Base-by-base conservation (phyloP, 1,284 basidiomycete genomes). In the Cutaneotrichosporon cavernicola region DNA sequence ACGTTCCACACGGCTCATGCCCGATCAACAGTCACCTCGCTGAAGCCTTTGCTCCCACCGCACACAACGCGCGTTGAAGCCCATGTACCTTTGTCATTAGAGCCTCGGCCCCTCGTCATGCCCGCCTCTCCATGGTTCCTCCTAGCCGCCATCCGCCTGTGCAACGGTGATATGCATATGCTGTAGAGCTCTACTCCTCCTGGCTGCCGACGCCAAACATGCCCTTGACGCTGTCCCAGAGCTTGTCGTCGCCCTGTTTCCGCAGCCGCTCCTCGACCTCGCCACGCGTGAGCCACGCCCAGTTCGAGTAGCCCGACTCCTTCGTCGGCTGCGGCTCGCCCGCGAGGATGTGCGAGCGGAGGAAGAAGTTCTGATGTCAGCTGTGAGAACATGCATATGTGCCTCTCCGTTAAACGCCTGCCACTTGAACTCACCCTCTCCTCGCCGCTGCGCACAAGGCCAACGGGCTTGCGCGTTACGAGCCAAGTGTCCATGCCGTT, bases 381-480 rank as follows among this genome's bases (percentile, higher is more conserved):
- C 34, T 22, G 21, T 26, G 26, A 26, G 26, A 26, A 26, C 26
- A 26, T 26, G 3, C 26, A 26, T 26, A 31, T 38, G 36, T n/a
- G 3, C 30, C 40, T 38, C 7, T 4, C 5, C 3, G 9, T 26
- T 10, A 26, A 43, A 18, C 2, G 18, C 49, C 30, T 5, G 6
- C 22, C 26, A 22, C 49, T 30, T 30, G 3, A 30, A 74, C 76
- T 70, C 64, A 80, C 79, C 60, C 72, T 72, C 52, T 68, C 63
- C 31, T 73, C 70, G 34, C 72, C 75, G 16, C 72, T 53, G 46
- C 60, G 60, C 34, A 75, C 61, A 40, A 79, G 51, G 10, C 78
- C 80, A 49, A 81, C 69, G 4, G 80, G 80, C 68, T 81, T 79
- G 60, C 72, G 70, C 5, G 78, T 77, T 4, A 81, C 78, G 52